Evolutionary conservation across 768 basidiomycete species (phyloP), one percentile per base, ranked within the genome.

Genomic region (Kwoniella botswanensis): DNA sequence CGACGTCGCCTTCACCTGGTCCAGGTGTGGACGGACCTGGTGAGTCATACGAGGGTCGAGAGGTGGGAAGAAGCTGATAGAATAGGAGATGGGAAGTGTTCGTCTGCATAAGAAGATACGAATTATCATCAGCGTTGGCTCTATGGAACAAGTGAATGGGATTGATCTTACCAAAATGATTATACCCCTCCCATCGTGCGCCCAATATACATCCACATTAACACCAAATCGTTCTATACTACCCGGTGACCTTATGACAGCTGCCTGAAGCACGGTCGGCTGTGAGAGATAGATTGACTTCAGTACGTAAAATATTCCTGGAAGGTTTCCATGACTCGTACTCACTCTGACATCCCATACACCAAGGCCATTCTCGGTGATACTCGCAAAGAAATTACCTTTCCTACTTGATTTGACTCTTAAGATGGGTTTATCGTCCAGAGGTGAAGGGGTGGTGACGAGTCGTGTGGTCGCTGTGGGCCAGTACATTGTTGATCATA

Each of bases 161-260:
- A 42, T 1, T 22, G 21, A 6, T 82, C 89, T 65, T 68, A 92
- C 94, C 84, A 91, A 89, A 22, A 98, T 88, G 64, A 94, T 88
- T 59, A 98, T 88, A 75, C 89, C 87, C 76, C 86, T 86, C 43
- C 91, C 90, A 81, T 94, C 93, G 64, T 90, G 90, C 18, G 93
- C 89, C 94, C 94, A 98, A 76, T 89, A 87, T 13, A 88, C 88
- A 63, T 87, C 84, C 21, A 86, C 71, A 75, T 94, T 96, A 76
- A 90, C 88, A n/a, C 94, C 94, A 80, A 95, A 94, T 69, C 92
- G 90, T 65, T 87, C 82, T 50, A 96, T 85, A 18, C 93, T 95
- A 1, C 88, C 88, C 7, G 89, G 85, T 44, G 93, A 92, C 65
- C 94, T 89, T 42, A 90, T 87, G 18, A 96, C 86, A 74, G 90